These are phyloP conservation scores for Arachis hypogaea DNA, from an alignment of 306 rosid genomes.

Conservation along the genomic window DNA sequence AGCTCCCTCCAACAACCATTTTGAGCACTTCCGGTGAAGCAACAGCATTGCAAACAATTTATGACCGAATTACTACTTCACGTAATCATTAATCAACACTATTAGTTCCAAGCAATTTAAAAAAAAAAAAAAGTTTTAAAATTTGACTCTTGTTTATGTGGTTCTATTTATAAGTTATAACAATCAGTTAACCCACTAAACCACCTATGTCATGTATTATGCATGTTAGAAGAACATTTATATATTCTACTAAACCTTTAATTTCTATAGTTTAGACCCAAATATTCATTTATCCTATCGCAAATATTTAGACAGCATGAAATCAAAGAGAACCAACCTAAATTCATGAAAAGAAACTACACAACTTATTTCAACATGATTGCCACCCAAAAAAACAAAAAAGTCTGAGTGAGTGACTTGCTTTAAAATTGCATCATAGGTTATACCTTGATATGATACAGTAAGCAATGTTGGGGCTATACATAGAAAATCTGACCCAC, in stretches of 20 bases:
- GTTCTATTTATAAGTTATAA: not conserved
- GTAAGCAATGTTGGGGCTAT: constrained; percentile 38
- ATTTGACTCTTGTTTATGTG: constrained; percentile 4
- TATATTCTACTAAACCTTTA: constrained; percentile 14
- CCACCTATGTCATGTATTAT: not conserved
- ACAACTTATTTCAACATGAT: no score
- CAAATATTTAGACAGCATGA: not conserved
- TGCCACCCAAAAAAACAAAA: no score
- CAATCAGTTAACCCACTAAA: not conserved
- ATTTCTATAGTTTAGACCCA: not conserved
- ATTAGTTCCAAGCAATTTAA: no score
- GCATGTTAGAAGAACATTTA: not conserved
- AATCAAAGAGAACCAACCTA: constrained; percentile 16
- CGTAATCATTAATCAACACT: no score
- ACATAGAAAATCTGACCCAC: constrained; percentile 93
- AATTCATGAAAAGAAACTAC: not conserved
- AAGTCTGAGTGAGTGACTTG: not conserved
- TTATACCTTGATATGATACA: constrained; percentile 39
- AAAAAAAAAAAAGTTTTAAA: not conserved
- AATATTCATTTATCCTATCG: not conserved
- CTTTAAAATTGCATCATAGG: constrained; percentile 30
- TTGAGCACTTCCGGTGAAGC: no score
- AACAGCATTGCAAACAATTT: no score
- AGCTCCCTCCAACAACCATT: no score
- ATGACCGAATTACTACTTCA: no score